A percentile compares a stretch with the other conserved stretches of the same genome.
phyloP scores from a whole-genome alignment of 192 early-diverging fungal species.

The Coemansia sp. region DNA sequence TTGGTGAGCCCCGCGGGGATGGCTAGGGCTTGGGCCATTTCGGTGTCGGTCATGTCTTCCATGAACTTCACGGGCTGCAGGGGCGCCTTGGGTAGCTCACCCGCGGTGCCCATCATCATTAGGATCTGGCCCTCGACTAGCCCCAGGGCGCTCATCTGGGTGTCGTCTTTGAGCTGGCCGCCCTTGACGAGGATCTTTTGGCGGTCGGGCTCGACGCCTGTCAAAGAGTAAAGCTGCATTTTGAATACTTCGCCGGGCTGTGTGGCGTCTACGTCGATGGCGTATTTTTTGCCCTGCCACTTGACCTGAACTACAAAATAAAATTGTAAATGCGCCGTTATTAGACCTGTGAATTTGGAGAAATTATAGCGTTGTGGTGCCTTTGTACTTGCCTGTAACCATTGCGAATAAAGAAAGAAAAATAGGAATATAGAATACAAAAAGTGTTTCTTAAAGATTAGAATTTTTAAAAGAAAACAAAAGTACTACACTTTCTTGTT shows the following conservation, averaged over 20 bases:
- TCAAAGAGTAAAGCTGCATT: slow-evolving; percentile 84
- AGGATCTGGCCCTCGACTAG: slow-evolving; percentile 68
- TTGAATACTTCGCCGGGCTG: slow-evolving; percentile 76
- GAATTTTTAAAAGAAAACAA: background rate
- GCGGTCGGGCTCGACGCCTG: slow-evolving; percentile 86
- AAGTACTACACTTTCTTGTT: background rate
- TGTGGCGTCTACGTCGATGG: slow-evolving; percentile 71
- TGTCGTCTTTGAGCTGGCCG: slow-evolving; percentile 87
- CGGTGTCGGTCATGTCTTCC: slow-evolving; percentile 90
- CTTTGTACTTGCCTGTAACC: slow-evolving; percentile 26
- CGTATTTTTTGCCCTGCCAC: slow-evolving; percentile 88
- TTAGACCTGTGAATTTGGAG: background rate
- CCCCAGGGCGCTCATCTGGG: slow-evolving; percentile 69
- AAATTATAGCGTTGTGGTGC: background rate
- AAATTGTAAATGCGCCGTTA: background rate
- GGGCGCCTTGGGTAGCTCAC: slow-evolving; percentile 88
- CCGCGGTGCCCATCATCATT: slow-evolving; percentile 96
- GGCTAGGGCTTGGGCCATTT: slow-evolving; percentile 85
- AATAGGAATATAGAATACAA: background rate
- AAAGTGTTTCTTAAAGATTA: background rate
- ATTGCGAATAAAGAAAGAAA: slow-evolving; percentile 2
- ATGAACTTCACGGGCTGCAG: slow-evolving; percentile 69
- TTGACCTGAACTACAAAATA: slow-evolving; percentile 73
- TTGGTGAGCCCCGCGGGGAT: slow-evolving; percentile 90
- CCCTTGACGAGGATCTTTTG: slow-evolving; percentile 97